Base-by-base conservation (phyloP, 2,329 filamentous ascomycete species). In the Penicillium fuscoglaucum region DNA sequence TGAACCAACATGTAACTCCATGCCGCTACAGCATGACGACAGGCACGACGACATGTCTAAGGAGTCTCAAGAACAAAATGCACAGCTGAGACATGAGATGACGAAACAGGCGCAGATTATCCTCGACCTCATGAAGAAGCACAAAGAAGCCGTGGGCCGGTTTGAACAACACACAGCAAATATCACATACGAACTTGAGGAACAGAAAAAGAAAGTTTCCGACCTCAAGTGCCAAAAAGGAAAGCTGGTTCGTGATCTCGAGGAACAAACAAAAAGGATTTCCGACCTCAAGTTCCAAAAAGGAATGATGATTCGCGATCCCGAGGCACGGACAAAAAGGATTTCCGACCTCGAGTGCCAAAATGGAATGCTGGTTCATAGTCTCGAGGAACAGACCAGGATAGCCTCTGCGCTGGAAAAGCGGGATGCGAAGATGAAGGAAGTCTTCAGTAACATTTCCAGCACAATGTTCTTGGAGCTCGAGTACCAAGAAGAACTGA, bases 401-500 rank as follows among this genome's bases (percentile, higher is more conserved):
- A 44, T 39, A 28, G 29, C 21, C 2, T 28, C 21, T 31, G 7
- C 40, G 6, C 29, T 37, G 2, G 47, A 52, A 44, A 35, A 28
- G 17, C 39, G 29, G 19, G 17, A 45, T 6, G 15, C 3, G 2
- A 55, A 55, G 17, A 21, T 45, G n/a, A 52, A 26, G 17, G 31
- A 52, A 37, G 24, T 39, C n/a, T 9, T 52, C 13, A 3, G 28
- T 28, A 13, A 24, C 21, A 19, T 19, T 10, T 24, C 47, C 10
- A 13, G 15, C 15, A 43, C 24, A 10, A 52, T 56, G 31, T 43
- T 45, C 6, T 43, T 6, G 13, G 47, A 56, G n/a, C 31, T 56
- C 24, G 54, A 51, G 3, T 51, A 44, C 21, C 46, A 44, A 15
- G 37, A 56, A 41, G 29, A 51, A 26, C 19, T 56, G 29, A 56